Evolutionary conservation across 2,329 filamentous ascomycete species (phyloP), one percentile per base, ranked within the genome.

Genomic region (Aurifilum marmelostoma): DNA sequence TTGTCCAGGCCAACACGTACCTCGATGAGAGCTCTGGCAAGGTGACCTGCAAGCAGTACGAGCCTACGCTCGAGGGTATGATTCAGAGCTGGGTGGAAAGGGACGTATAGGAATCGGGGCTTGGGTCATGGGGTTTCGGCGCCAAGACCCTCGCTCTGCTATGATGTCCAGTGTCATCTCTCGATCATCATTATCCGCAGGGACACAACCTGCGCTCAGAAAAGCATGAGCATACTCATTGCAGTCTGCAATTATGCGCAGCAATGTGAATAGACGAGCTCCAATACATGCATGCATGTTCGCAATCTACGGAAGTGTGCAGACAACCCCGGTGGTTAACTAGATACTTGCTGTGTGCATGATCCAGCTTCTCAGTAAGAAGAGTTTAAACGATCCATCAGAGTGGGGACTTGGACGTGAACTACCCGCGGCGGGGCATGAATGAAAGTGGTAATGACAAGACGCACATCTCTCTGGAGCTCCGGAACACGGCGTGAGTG

Each of bases 1-100:
- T 97, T 82, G 93, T 97, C 66, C 94, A 97, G 83, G 93, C 93
- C 70, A 98, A 97, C 79, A 97, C 95, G 0, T 86, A 90, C 68
- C 77, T 96, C 54, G 88, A 91, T 71, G 85, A 88, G 77, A 81
- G 85, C 16, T 88, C 86, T 0, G 92, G 91, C 68, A 87, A 89
- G 77, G 92, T 97, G 39, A 85, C 84, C 18, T 80, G 97, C 79
- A 92, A 90, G 82, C 93, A 97, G 81, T 97, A 97, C 80, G 92
- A 97, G 74, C 86, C 94, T 0, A 92, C 88, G 7, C 83, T 90
- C 8, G 87, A 92, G 78, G 94, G 94, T 7, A 89, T 98, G 83
- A 90, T 97, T 71, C 85, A 92, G 83, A 96, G 92, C 79, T 97
- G 88, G 84, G 91, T 85, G 2, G 92, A 94, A 74, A 83, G 88